Evolutionary conservation across 2,329 filamentous ascomycete genomes (phyloP), one percentile per base, ranked within the genome.

Genomic region (Fusarium oligoseptatum): DNA sequence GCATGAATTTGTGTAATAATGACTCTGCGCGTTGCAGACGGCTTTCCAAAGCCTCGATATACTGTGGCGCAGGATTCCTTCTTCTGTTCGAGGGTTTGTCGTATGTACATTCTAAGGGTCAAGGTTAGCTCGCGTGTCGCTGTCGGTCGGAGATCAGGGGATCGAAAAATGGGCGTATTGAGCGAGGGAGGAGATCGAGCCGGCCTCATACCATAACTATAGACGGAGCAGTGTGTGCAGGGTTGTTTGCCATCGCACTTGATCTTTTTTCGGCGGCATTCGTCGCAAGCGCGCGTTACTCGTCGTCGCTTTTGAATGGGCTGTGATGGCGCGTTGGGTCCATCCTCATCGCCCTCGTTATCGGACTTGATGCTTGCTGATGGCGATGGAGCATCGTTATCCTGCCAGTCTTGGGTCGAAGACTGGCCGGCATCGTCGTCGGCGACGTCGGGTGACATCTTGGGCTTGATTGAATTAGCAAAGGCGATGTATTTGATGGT

Each of bases 211-310:
- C 97, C 96, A 87, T 99, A 99, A 82, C 95, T 98, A 84, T 99
- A 99, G 60, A 98, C 95, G 12, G 95, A 97, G 83, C 97, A 99
- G 83, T 98, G 97, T 0, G 95, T 98, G 84, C 94, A 97, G 11
- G 94, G 94, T 81, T 95, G 93, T 82, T 95, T 95, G 76, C 93
- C 94, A 81, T 95, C 93, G 78, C 93, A 96, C 82, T 95, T 96
- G 80, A 96, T 96, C 83, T 96, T 96, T 82, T 96, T 96, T 76
- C 93, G 89, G 67, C 94, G 89, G 81, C 94, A 96, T 82, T 95
- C 93, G 78, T 95, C 94, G 83, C 94, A 96, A 45, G 94, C 94
- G 77, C 94, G 88, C 22, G 93, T 95, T 52, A 96, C 94, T 80
- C 94, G 88, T 65, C 93, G 88, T 71, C 94, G 88, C 81, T 96